phyloP scores from a whole-genome alignment of 139 green algal genomes.

The Bryopsis sp. region DNA sequence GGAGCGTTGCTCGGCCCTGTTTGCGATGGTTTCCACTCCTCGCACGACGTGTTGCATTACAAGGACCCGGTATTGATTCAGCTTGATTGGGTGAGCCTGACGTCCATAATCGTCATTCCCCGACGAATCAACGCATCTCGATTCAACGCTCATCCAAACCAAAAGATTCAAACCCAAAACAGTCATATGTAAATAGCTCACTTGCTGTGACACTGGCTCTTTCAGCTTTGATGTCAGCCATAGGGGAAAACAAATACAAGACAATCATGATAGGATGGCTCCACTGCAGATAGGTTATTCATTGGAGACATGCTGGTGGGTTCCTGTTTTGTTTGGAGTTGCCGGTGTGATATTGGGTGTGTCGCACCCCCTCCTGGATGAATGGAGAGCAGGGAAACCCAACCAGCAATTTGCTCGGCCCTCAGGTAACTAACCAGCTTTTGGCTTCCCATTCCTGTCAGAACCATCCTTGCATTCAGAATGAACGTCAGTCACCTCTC shows the following conservation, averaged over 20 bases:
- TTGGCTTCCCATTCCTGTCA: background rate
- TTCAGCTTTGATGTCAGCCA: background rate
- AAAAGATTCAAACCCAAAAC: slow-evolving; percentile 26
- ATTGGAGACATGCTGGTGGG: slow-evolving; percentile 25
- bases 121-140: too few relatives aligned
- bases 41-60: slow-evolving; percentile 35
- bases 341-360: slow-evolving; percentile 36
- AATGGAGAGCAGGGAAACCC: background rate
- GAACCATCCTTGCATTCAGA: background rate
- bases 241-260: background rate
- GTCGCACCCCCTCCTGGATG: slow-evolving; percentile 25
- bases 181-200: background rate
- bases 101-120: too few relatives aligned
- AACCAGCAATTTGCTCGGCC: background rate
- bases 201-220: background rate
- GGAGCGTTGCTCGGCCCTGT: too few relatives aligned
- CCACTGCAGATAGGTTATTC: background rate
- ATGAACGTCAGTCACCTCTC: background rate
- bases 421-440: background rate
- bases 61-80: slow-evolving; percentile 3
- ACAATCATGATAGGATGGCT: background rate
- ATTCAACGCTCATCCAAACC: too few relatives aligned
- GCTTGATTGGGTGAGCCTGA: background rate
- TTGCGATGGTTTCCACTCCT: slow-evolving; percentile 28
- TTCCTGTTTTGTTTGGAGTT: slow-evolving; percentile 34